A percentile compares a stretch with the other conserved stretches of the same genome.
These are phyloP conservation scores for Chytriomyces sp. DNA, from an alignment of 192 early-diverging fungal species.

Conservation along the genomic window DNA sequence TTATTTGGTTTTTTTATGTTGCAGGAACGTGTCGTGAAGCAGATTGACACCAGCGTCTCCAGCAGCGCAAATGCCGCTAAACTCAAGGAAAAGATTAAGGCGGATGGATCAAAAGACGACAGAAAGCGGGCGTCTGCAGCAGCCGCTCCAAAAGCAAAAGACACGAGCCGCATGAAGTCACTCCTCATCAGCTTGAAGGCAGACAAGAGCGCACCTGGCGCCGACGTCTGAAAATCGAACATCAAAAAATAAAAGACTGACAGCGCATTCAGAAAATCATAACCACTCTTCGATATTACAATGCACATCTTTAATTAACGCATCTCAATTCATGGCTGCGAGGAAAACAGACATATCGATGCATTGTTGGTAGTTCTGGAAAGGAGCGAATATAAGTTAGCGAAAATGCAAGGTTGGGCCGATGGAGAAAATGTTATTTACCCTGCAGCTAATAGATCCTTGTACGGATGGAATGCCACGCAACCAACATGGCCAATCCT, in stretches of 20 bases:
- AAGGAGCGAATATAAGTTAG: neutral
- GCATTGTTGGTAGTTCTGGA: neutral
- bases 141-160: slow-evolving; percentile 38
- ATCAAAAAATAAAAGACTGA: neutral
- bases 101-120: slow-evolving; percentile 38
- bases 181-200: slow-evolving; percentile 49
- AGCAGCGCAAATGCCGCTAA: slow-evolving; percentile 17
- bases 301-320: neutral
- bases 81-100: slow-evolving; percentile 39
- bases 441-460: slow-evolving; percentile 55
- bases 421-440: neutral
- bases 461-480: slow-evolving; percentile 72
- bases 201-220: slow-evolving; percentile 51
- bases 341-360: slow-evolving; percentile 21
- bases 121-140: slow-evolving; percentile 26
- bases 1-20: neutral
- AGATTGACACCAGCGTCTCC: slow-evolving; percentile 39
- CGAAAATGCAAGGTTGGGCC: neutral
- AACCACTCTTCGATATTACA: no score
- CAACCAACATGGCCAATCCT: slow-evolving; percentile 56
- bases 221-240: neutral
- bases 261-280: no score
- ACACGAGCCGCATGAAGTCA: slow-evolving; percentile 57
- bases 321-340: slow-evolving; percentile 1
- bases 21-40: slow-evolving; percentile 55